Evolutionary conservation across 345 rosid genomes (phyloP).

Genomic region (Salix viminalis): DNA sequence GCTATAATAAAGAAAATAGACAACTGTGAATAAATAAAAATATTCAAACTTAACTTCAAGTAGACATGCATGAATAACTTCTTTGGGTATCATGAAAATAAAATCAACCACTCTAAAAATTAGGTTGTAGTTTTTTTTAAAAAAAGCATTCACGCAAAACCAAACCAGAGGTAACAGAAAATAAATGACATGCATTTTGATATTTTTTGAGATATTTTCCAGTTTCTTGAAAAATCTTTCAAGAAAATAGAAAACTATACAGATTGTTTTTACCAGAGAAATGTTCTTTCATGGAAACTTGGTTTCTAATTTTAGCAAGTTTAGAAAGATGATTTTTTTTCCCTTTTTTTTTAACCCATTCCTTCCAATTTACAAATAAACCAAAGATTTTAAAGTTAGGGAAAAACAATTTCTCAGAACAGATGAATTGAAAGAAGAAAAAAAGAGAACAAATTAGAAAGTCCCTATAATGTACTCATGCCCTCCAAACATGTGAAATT

Average conservation of each 20-base stretch:
- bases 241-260: not conserved
- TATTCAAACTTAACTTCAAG: not conserved
- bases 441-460: not conserved
- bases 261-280: not conserved
- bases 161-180: not conserved
- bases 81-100: not conserved
- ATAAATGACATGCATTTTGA: no score
- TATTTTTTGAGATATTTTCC: no score
- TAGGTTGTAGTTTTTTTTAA: no score
- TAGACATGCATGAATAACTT: not conserved
- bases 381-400: not conserved
- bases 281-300: not conserved
- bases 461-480: not conserved
- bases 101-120: not conserved
- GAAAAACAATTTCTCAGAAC: not conserved
- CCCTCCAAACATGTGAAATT: not conserved
- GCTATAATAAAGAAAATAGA: slow-evolving; percentile 23
- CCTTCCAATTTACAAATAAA: not conserved
- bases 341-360: not conserved
- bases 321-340: not conserved
- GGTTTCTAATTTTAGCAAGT: not conserved
- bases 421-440: not conserved
- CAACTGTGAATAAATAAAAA: not conserved
- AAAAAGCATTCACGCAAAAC: not conserved
- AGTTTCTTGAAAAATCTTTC: not conserved